phyloP scores from a whole-genome alignment of 768 basidiomycete genomes.

The Candolleomyces aberdarensis region DNA sequence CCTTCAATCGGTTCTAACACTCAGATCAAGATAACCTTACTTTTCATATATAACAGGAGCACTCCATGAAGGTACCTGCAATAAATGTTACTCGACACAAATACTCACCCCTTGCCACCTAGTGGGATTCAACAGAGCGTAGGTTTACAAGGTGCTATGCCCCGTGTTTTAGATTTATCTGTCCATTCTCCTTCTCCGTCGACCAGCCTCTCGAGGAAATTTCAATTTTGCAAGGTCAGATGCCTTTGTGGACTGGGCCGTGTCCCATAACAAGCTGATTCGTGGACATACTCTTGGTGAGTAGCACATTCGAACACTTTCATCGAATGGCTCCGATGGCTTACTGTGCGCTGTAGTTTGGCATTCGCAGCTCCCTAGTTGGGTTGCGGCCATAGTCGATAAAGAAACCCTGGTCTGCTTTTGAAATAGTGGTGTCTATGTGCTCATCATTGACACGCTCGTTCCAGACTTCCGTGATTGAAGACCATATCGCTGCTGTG shows the following conservation, averaged over 20 bases:
- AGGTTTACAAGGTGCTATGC: not conserved
- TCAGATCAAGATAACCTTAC: not conserved
- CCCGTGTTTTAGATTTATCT: not conserved
- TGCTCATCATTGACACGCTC: not conserved
- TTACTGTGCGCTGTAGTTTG: constrained; percentile 10
- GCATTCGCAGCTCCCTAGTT: constrained; percentile 38
- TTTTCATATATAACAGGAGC: constrained; percentile 22
- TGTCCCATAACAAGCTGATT: constrained; percentile 35
- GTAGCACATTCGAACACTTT: not conserved
- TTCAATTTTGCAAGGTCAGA: constrained; percentile 35
- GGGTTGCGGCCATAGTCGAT: constrained; percentile 37
- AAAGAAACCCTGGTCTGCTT: constrained; percentile 30
- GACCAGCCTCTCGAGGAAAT: constrained; percentile 23
- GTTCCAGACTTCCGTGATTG: constrained; percentile 36
- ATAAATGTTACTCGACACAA: no score
- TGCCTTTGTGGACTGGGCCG: constrained; percentile 38
- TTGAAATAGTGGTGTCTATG: not conserved
- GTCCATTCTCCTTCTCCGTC: no score
- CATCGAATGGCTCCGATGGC: not conserved
- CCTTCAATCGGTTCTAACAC: not conserved
- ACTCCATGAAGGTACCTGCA: constrained; percentile 29
- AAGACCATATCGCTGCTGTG: constrained; percentile 44
- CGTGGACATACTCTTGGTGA: constrained; percentile 39
- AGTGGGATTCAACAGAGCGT: constrained; percentile 41
- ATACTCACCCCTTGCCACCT: no score